Percentiles rank a stretch among this genome's conserved stretches.
These are phyloP conservation scores for Penicillium paxilli DNA, from an alignment of 495 filamentous ascomycete genomes.

Conservation along the genomic window DNA sequence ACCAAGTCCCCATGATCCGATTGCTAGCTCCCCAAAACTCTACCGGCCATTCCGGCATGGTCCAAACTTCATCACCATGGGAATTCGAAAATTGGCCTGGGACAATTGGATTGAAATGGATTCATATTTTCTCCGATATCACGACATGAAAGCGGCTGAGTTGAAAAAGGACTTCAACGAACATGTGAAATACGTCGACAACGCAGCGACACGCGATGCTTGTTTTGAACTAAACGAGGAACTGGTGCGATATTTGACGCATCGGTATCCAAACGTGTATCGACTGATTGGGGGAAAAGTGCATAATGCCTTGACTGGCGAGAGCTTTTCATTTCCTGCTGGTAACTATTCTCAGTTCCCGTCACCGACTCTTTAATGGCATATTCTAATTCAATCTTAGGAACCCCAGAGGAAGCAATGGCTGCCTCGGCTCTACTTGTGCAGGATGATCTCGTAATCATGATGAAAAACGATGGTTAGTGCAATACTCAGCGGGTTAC, in stretches of 20 bases:
- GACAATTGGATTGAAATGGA: slow-evolving; percentile 79
- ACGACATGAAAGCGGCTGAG: slow-evolving; percentile 62
- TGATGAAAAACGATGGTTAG: slow-evolving; percentile 61
- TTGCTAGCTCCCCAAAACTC: neutral
- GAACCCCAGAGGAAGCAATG: slow-evolving; percentile 56
- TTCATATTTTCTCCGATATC: slow-evolving; percentile 66
- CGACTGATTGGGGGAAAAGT: slow-evolving; percentile 54
- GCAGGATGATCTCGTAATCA: slow-evolving; percentile 76
- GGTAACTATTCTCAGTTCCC: slow-evolving; percentile 50
- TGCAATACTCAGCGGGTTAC: too few species aligned
- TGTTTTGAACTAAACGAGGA: slow-evolving; percentile 72
- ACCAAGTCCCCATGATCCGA: neutral
- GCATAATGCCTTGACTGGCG: slow-evolving; percentile 63
- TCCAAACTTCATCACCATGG: slow-evolving; percentile 71
- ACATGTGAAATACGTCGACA: slow-evolving; percentile 22
- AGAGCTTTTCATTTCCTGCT: slow-evolving; percentile 59
- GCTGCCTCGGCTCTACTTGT: slow-evolving; percentile 62
- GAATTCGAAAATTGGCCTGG: slow-evolving; percentile 65
- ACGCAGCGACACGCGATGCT: slow-evolving; percentile 54
- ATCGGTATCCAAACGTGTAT: slow-evolving; percentile 67
- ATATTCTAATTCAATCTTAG: neutral
- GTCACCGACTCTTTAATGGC: neutral
- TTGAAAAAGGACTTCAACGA: slow-evolving; percentile 38
- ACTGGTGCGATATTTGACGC: slow-evolving; percentile 64
- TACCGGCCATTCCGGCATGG: slow-evolving; percentile 67